Evolutionary conservation across 306 rosid species (phyloP).

Genomic region (Cucurbita argyrosperma): DNA sequence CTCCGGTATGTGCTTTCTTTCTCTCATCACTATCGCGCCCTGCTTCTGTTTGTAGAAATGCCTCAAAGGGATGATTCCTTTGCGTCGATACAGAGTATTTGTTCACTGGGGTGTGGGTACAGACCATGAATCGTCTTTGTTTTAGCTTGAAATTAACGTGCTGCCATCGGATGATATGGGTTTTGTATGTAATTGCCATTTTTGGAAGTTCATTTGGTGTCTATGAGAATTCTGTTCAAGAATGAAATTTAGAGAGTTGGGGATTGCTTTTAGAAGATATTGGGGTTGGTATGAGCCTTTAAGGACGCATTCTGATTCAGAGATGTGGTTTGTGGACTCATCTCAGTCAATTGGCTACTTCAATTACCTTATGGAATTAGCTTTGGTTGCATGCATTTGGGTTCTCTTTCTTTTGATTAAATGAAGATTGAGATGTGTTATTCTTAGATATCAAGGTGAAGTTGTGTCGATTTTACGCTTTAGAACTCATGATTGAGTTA

Average conservation of each 20-base stretch:
- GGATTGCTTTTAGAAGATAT: not conserved
- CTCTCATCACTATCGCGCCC: not conserved
- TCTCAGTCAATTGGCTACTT: not conserved
- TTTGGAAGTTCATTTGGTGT: not conserved
- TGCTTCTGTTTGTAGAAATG: not conserved
- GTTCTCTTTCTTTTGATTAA: not conserved
- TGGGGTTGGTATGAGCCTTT: not conserved
- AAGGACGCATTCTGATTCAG: not conserved
- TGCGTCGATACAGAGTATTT: not conserved
- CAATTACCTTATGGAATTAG: not conserved
- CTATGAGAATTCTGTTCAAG: not conserved
- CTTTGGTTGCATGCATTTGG: not conserved
- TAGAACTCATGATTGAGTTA: not conserved
- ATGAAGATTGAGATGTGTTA: not conserved
- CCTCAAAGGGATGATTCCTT: not conserved
- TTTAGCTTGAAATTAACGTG: not conserved
- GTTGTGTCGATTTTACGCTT: not conserved
- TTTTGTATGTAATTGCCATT: not conserved
- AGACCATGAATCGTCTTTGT: not conserved
- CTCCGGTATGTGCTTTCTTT: conserved; percentile 24
- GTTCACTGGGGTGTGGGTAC: not conserved
- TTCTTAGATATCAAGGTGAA: not conserved
- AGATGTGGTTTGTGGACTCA: not conserved
- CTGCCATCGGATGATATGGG: not conserved
- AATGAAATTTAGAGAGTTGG: not conserved